Conservation (phyloP, 495 filamentous ascomycete species). For the Xylaria acuta region DNA sequence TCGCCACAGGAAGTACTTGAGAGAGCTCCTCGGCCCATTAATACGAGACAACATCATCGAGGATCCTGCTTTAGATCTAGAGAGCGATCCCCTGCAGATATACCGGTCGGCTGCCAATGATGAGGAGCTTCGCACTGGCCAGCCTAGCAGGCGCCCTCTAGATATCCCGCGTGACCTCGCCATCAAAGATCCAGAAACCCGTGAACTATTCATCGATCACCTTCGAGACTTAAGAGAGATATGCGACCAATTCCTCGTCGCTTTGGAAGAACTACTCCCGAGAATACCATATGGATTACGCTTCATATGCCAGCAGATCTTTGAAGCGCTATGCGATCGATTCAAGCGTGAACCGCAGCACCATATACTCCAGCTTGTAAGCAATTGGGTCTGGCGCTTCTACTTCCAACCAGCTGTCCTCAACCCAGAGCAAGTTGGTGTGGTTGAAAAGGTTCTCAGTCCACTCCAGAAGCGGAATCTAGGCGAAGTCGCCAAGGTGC, state of each 20-base stretch:
- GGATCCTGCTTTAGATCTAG: constrained; percentile 86
- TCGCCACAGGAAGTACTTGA: constrained; percentile 88
- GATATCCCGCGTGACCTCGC: constrained; percentile 89
- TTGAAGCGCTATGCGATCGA: constrained; percentile 72
- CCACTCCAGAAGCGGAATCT: constrained; percentile 94
- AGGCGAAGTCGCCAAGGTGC: constrained; percentile 86
- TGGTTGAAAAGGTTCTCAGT: constrained; percentile 83
- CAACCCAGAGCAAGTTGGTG: constrained; percentile 87
- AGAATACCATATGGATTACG: constrained; percentile 93
- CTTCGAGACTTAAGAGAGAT: constrained; percentile 93
- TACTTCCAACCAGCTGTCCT: constrained; percentile 90
- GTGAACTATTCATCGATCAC: constrained; percentile 89
- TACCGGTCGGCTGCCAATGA: constrained; percentile 95
- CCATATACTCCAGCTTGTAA: constrained; percentile 80
- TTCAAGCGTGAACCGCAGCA: constrained; percentile 83
- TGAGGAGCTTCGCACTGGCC: constrained; percentile 91
- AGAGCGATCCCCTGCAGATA: constrained; percentile 97
- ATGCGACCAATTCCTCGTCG: constrained; percentile 82
- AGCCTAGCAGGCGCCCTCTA: constrained; percentile 74
- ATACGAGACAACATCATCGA: constrained; percentile 90
- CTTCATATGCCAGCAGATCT: constrained; percentile 86
- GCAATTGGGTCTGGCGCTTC: constrained; percentile 89
- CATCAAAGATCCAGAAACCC: constrained; percentile 90
- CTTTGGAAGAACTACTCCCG: constrained; percentile 80
- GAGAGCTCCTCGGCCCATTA: constrained; percentile 80